phyloP scores from a whole-genome alignment of 805 yeast species.

The Metschnikowia corniflorae region DNA sequence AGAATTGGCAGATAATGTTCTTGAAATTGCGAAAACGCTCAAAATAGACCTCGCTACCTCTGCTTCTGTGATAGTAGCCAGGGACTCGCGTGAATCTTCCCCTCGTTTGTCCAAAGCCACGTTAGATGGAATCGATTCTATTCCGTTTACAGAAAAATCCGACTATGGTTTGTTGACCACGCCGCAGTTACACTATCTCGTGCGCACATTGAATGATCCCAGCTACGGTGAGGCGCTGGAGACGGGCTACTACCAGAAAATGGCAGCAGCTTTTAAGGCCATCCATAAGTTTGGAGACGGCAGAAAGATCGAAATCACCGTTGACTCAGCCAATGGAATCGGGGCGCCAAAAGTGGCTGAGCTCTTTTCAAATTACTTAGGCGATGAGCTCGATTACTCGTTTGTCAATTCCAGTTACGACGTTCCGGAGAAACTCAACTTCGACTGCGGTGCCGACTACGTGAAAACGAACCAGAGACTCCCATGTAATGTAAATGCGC shows the following conservation, averaged over 20 bases:
- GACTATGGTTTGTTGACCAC: slow-evolving; percentile 80
- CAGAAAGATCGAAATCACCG: slow-evolving; percentile 45
- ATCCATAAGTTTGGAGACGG: slow-evolving; percentile 30
- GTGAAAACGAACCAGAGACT: slow-evolving; percentile 85
- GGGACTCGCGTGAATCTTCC: slow-evolving; percentile 88
- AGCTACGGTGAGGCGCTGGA: slow-evolving; percentile 62
- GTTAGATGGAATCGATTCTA: slow-evolving; percentile 54
- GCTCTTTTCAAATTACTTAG: slow-evolving; percentile 42
- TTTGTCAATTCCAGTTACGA: slow-evolving; percentile 53
- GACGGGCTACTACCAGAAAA: slow-evolving; percentile 64
- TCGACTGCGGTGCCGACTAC: slow-evolving; percentile 89
- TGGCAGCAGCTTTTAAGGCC: slow-evolving; percentile 49
- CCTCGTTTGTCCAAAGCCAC: slow-evolving; percentile 58
- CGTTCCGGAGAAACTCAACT: slow-evolving; percentile 60
- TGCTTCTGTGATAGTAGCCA: slow-evolving; percentile 62
- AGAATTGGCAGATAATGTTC: slow-evolving; percentile 40
- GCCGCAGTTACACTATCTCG: slow-evolving; percentile 89
- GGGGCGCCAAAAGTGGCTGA: slow-evolving; percentile 73
- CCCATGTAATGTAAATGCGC: slow-evolving; percentile 58
- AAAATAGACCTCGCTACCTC: slow-evolving; percentile 43
- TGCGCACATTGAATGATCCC: slow-evolving; percentile 65
- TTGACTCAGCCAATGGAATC: slow-evolving; percentile 96
- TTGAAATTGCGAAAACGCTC: slow-evolving; percentile 35
- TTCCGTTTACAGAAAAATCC: slow-evolving; percentile 39
- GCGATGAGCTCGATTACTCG: slow-evolving; percentile 36